Percentiles rank a stretch among this genome's conserved stretches.
Evolutionary conservation across 768 basidiomycete species (phyloP).

Genomic region (Pulveroboletus sp.): DNA sequence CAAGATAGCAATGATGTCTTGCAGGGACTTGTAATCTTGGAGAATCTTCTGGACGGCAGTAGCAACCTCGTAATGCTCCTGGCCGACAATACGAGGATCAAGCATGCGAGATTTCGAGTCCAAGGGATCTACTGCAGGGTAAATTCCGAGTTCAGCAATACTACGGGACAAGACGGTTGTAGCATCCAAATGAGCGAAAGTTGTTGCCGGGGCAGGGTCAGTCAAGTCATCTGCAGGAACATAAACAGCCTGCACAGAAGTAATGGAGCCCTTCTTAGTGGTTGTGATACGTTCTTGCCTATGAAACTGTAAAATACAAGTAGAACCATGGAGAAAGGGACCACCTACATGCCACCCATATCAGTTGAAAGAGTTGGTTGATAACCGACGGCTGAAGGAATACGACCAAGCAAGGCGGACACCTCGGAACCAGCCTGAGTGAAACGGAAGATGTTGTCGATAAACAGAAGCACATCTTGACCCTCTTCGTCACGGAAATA

Average conservation of each 20-base stretch:
- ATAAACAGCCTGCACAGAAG: slow-evolving; percentile 99
- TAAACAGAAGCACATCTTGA: slow-evolving; percentile 99
- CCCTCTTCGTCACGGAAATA: slow-evolving; percentile 99
- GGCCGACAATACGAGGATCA: slow-evolving; percentile 96
- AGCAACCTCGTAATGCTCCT: slow-evolving; percentile 94
- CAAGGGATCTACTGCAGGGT: slow-evolving; percentile 98
- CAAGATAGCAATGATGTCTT: slow-evolving; percentile 99
- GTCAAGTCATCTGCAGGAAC: slow-evolving; percentile 99
- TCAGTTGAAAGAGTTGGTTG: slow-evolving; percentile 99
- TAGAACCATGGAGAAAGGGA: not conserved
- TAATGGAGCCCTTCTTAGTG: slow-evolving; percentile 99
- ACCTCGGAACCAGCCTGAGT: slow-evolving; percentile 99
- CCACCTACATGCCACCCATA: slow-evolving; percentile 96
- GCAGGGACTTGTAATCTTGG: slow-evolving; percentile 93
- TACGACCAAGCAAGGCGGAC: slow-evolving; percentile 99
- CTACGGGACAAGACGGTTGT: slow-evolving; percentile 99
- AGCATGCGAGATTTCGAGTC: slow-evolving; percentile 99
- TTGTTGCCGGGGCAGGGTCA: slow-evolving; percentile 98
- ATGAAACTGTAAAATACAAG: slow-evolving; percentile 8
- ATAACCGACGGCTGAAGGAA: slow-evolving; percentile 99
- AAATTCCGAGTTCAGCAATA: slow-evolving; percentile 98
- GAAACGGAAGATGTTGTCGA: slow-evolving; percentile 99
- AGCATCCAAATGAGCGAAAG: slow-evolving; percentile 99
- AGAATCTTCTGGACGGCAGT: slow-evolving; percentile 97
- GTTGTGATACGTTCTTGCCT: slow-evolving; percentile 99